These are phyloP conservation scores for Endotrypanum monterogeii DNA, from an alignment of 208 protist genomes.

Conservation along the genomic window DNA sequence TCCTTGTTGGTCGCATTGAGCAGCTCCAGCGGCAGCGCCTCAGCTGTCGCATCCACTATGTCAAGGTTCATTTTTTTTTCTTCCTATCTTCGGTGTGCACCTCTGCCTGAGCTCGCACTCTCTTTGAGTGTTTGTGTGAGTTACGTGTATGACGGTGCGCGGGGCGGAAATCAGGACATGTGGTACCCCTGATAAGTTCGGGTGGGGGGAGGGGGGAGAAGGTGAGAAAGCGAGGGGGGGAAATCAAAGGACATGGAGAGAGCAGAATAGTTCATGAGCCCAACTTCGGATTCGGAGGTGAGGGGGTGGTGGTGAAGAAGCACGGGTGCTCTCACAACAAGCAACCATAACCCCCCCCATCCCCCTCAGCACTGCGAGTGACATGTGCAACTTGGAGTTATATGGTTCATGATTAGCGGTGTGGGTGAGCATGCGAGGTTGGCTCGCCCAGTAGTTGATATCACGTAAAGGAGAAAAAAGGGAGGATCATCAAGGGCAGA, in stretches of 20 bases:
- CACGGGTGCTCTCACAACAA: too few species aligned
- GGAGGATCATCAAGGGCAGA: background rate
- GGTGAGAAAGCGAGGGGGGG: background rate
- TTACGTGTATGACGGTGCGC: background rate
- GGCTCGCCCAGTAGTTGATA: too few species aligned
- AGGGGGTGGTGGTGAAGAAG: too few species aligned
- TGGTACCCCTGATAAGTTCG: background rate
- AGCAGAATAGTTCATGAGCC: too few species aligned
- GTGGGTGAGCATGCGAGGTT: too few species aligned
- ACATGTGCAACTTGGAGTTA: too few species aligned
- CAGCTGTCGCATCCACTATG: slow-evolving; percentile 75
- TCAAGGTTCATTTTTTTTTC: slow-evolving; percentile 47
- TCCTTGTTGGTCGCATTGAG: slow-evolving; percentile 89
- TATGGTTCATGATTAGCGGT: too few species aligned
- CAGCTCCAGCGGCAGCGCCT: slow-evolving; percentile 83
- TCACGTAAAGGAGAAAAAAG: background rate
- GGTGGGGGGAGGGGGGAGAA: too few species aligned
- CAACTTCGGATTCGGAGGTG: too few species aligned
- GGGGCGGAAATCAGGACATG: background rate
- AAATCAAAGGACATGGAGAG: background rate
- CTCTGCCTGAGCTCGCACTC: background rate
- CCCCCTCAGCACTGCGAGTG: too few species aligned
- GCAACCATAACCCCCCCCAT: too few species aligned
- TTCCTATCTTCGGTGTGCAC: background rate
- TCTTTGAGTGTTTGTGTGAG: background rate